Evolutionary conservation across 805 yeast species (phyloP).

Genomic region (Kazachstania psychrophila): DNA sequence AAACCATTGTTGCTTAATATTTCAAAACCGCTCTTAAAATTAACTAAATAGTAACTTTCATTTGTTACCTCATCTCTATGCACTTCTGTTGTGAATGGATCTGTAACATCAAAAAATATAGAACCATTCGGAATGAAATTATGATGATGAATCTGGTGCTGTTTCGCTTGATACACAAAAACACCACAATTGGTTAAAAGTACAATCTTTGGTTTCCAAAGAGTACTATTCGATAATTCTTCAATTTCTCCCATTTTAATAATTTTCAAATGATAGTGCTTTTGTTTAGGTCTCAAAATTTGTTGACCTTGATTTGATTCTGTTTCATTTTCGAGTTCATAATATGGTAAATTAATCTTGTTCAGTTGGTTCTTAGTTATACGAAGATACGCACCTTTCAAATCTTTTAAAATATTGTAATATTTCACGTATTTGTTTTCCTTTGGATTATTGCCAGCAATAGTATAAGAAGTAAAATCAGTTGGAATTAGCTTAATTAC

Average conservation of each 20-base stretch:
- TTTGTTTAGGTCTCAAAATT: conserved; percentile 4
- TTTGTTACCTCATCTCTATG: conserved; percentile 15
- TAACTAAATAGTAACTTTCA: conserved; percentile 27
- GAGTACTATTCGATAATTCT: conserved; percentile 28
- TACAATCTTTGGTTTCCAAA: conserved; percentile 39
- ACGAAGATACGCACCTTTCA: conserved; percentile 30
- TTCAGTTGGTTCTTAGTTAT: conserved; percentile 24
- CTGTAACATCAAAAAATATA: conserved; percentile 10
- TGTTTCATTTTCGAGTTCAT: conserved; percentile 17
- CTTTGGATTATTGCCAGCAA: background rate
- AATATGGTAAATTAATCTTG: conserved; percentile 16
- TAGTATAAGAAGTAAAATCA: conserved; percentile 1
- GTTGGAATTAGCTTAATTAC: conserved; percentile 1
- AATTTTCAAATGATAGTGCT: conserved; percentile 18
- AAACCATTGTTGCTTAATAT: conserved; percentile 4
- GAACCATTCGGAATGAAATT: conserved; percentile 1
- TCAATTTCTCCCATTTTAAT: conserved; percentile 31
- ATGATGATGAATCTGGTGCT: conserved; percentile 1
- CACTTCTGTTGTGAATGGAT: conserved; percentile 26
- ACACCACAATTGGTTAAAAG: conserved; percentile 44
- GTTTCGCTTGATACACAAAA: conserved; percentile 34
- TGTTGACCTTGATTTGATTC: background rate
- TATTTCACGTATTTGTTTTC: conserved; percentile 16
- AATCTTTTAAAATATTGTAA: conserved; percentile 15
- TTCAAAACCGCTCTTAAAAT: conserved; percentile 16